Percentiles rank a stretch among this genome's conserved stretches.
Evolutionary conservation across 768 basidiomycete genomes (phyloP).

Genomic region (Gloeopeniophorella convolvens): DNA sequence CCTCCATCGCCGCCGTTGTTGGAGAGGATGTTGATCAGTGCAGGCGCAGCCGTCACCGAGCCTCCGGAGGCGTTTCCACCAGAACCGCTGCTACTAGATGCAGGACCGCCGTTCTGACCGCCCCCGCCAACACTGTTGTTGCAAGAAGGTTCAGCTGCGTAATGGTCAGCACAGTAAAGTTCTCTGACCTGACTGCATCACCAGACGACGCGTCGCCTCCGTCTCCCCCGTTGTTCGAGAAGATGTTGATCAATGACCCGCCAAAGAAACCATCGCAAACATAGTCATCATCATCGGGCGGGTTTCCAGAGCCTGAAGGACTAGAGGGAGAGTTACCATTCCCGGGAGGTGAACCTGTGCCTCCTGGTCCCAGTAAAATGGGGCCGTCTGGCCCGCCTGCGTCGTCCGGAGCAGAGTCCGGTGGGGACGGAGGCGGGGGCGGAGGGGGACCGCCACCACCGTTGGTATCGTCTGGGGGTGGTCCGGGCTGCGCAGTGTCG

Average conservation of each 20-base stretch:
- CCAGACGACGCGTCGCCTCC: slow-evolving; percentile 24
- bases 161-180: not conserved
- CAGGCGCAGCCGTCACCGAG: slow-evolving; percentile 10
- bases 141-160: not conserved
- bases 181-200: slow-evolving; percentile 15
- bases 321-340: too few species aligned
- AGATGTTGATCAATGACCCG: slow-evolving; percentile 25
- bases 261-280: not conserved
- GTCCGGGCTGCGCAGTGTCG: not conserved
- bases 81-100: slow-evolving; percentile 9
- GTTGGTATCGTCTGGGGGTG: not conserved
- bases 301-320: not conserved
- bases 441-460: not conserved
- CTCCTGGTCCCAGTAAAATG: slow-evolving; percentile 7
- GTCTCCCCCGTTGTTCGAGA: slow-evolving; percentile 28
- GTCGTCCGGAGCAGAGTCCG: not conserved
- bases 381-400: not conserved
- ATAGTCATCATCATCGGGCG: not conserved
- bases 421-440: not conserved
- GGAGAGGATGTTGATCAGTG: slow-evolving; percentile 28
- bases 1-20: slow-evolving; percentile 25
- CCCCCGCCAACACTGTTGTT: not conserved
- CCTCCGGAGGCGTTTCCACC: slow-evolving; percentile 18
- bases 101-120: not conserved
- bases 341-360: not conserved